Percentiles rank a stretch among this genome's conserved stretches.
These are phyloP conservation scores for Quercus lobata DNA, from an alignment of 331 rosid genomes.

Conservation along the genomic window DNA sequence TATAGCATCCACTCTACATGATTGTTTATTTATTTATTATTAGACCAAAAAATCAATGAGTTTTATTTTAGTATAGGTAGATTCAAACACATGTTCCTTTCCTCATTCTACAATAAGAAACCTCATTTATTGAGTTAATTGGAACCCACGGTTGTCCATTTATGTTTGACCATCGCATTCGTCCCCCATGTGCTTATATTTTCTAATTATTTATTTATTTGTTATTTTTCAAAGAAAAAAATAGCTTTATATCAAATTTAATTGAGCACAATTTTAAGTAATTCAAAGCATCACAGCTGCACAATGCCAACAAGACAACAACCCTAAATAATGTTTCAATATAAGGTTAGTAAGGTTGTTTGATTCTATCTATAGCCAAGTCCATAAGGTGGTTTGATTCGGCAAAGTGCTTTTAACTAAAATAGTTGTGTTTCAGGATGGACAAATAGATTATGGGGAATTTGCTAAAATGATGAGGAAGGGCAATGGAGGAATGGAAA, in stretches of 20 bases:
- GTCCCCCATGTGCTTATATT: too few species aligned
- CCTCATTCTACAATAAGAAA: too few species aligned
- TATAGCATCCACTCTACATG: too few species aligned
- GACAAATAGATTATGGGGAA: constrained; percentile 62
- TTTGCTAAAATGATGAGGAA: constrained; percentile 60
- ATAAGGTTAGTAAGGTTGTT: too few species aligned
- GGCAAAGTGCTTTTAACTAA: neutral
- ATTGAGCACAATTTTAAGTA: neutral
- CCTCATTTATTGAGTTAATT: too few species aligned
- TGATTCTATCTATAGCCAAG: too few species aligned
- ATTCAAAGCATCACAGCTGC: neutral
- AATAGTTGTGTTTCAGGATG: constrained; percentile 39
- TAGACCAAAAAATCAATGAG: too few species aligned
- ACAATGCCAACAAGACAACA: neutral
- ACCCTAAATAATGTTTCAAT: neutral
- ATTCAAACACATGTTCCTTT: too few species aligned
- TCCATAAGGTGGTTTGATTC: neutral
- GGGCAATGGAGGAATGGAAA: constrained; percentile 62
- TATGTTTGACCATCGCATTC: neutral
- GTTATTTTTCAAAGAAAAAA: too few species aligned
- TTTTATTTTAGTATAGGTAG: too few species aligned
- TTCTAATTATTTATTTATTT: too few species aligned
- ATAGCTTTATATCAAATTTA: neutral
- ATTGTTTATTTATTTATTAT: too few species aligned
- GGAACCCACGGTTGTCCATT: neutral